phyloP scores from a whole-genome alignment of 1,284 basidiomycete genomes.

The Ganoderma lucidum region DNA sequence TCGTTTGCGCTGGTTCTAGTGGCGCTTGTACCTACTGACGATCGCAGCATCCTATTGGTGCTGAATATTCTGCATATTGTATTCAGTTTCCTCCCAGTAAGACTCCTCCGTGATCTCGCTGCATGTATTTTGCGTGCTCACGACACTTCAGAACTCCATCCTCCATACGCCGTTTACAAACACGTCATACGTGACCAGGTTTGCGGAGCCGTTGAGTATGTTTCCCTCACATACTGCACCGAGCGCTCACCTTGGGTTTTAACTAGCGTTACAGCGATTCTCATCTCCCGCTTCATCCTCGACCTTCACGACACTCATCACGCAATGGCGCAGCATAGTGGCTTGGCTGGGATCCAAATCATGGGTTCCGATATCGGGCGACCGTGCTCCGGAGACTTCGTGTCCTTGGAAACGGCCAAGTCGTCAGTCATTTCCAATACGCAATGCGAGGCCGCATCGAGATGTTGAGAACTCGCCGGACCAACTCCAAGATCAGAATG shows the following conservation, averaged over 20 bases:
- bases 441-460: background rate
- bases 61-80: background rate
- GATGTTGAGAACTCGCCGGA: background rate
- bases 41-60: background rate
- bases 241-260: background rate
- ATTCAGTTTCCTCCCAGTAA: background rate
- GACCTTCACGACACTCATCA: background rate
- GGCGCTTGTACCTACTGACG: background rate
- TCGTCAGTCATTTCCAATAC: background rate
- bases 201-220: background rate
- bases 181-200: background rate
- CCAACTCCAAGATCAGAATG: background rate
- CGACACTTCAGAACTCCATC: background rate
- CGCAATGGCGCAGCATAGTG: background rate
- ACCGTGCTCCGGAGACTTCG: background rate
- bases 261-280: background rate
- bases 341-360: background rate
- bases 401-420: background rate
- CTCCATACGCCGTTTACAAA: background rate
- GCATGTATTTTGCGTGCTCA: background rate
- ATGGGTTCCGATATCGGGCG: background rate
- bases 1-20: no score
- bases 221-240: background rate
- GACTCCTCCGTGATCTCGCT: background rate
- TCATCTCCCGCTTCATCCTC: conserved; percentile 2